phyloP scores from a whole-genome alignment of 768 basidiomycete species.

The Suillus subluteus region DNA sequence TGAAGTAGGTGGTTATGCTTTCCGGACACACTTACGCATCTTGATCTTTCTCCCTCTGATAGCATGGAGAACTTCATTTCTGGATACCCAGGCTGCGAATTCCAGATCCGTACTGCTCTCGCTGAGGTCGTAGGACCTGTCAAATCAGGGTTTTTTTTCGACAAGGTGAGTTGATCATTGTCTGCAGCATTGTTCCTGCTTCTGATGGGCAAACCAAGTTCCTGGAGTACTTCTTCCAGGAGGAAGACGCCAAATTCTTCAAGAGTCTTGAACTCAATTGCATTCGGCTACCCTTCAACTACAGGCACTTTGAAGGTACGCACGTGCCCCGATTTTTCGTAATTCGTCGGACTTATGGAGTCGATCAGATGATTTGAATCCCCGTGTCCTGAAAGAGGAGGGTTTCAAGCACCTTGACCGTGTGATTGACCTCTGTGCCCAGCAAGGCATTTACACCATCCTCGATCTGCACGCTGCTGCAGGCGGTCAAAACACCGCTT shows the following conservation, averaged over 20 bases:
- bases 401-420: slow-evolving; percentile 86
- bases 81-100: slow-evolving; percentile 82
- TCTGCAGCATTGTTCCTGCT: neutral
- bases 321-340: neutral
- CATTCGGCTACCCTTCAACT: slow-evolving; percentile 76
- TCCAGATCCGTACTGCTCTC: slow-evolving; percentile 73
- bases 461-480: slow-evolving; percentile 81
- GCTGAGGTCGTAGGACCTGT: slow-evolving; percentile 63
- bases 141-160: slow-evolving; percentile 81
- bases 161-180: slow-evolving; percentile 55
- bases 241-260: slow-evolving; percentile 76
- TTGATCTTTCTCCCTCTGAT: slow-evolving; percentile 7
- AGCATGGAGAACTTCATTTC: slow-evolving; percentile 83
- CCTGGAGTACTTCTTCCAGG: slow-evolving; percentile 82
- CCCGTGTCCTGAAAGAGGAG: slow-evolving; percentile 69
- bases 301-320: slow-evolving; percentile 64
- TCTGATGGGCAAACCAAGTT: slow-evolving; percentile 49
- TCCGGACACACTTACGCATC: slow-evolving; percentile 6
- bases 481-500: slow-evolving; percentile 76
- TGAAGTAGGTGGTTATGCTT: slow-evolving; percentile 63
- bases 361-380: slow-evolving; percentile 69
- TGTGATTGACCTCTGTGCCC: slow-evolving; percentile 75
- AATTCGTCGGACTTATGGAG: slow-evolving; percentile 11
- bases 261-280: slow-evolving; percentile 80
- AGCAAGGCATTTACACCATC: slow-evolving; percentile 77